phyloP scores from a whole-genome alignment of 352 stramenopile species.

The Phytophthora multivora region DNA sequence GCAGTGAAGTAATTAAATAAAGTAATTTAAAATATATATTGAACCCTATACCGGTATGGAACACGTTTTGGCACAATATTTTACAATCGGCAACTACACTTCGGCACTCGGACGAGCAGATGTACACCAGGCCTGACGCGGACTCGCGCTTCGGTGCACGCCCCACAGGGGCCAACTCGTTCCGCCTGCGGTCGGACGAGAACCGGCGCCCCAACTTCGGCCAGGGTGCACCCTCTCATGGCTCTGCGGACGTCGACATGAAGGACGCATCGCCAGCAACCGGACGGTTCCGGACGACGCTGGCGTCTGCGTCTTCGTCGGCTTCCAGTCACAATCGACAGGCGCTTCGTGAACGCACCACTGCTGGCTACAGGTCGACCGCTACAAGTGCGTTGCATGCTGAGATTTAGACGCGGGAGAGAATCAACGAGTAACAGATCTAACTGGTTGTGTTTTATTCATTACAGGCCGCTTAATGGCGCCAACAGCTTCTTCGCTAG shows the following conservation, averaged over 20 bases:
- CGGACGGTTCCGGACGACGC: conserved; percentile 12
- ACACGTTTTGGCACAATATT: background rate
- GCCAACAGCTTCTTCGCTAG: conserved; percentile 36
- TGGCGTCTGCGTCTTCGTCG: conserved; percentile 15
- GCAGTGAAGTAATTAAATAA: no score
- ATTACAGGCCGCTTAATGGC: conserved; percentile 31
- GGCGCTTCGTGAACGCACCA: conserved; percentile 19
- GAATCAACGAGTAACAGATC: conserved; percentile 1
- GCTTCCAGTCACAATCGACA: conserved; percentile 12
- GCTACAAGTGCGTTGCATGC: conserved; percentile 26
- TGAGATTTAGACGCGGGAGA: background rate
- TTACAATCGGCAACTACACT: conserved; percentile 14
- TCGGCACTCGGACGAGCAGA: conserved; percentile 1
- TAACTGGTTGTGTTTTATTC: conserved; percentile 15
- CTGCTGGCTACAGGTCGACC: conserved; percentile 15
- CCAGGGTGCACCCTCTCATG: conserved; percentile 6
- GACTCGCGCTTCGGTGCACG: conserved; percentile 23
- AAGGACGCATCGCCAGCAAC: conserved; percentile 32
- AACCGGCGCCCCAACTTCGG: conserved; percentile 39
- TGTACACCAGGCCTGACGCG: conserved; percentile 20
- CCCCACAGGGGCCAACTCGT: conserved; percentile 25
- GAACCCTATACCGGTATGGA: no score
- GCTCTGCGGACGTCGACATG: conserved; percentile 37
- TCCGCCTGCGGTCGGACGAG: conserved; percentile 36
- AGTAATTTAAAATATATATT: no score